phyloP scores from a whole-genome alignment of 768 basidiomycete species.

The Leucosporidium scottii region DNA sequence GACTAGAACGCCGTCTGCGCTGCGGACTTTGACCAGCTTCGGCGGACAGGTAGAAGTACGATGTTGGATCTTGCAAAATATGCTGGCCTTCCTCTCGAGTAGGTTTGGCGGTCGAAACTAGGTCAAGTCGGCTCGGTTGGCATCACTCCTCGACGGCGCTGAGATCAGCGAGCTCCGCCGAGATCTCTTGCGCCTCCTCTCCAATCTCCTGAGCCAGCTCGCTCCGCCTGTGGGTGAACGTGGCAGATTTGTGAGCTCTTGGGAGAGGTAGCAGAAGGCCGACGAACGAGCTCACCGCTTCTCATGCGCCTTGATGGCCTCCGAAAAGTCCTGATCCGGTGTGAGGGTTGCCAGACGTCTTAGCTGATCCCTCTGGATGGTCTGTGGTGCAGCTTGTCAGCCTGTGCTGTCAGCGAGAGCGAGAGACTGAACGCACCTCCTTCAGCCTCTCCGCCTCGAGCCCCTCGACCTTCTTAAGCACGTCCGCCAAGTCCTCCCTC shows the following conservation, averaged over 20 bases:
- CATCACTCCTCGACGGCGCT: conserved; percentile 3
- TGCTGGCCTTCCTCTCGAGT: no score
- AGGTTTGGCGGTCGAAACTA: no score
- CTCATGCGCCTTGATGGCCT: conserved; percentile 14
- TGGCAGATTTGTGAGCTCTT: no score
- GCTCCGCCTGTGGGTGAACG: neutral
- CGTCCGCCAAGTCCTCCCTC: neutral
- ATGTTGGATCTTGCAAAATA: no score
- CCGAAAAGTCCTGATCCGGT: neutral
- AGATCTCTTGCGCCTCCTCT: conserved; percentile 22
- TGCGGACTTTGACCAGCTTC: no score
- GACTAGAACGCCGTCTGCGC: no score
- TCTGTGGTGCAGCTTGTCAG: conserved; percentile 6
- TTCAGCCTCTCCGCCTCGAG: conserved; percentile 18
- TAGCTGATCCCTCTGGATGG: conserved; percentile 23
- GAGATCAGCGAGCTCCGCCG: conserved; percentile 23
- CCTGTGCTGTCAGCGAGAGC: no score
- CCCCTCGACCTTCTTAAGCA: conserved; percentile 15
- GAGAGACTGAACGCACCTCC: neutral
- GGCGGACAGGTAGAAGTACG: no score
- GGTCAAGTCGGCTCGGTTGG: no score
- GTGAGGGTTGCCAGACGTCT: conserved; percentile 1
- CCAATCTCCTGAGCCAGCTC: conserved; percentile 5
- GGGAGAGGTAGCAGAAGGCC: no score
- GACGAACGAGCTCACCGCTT: conserved; percentile 3